These are phyloP conservation scores for Brassica hybrid DNA, from an alignment of 441 rosid genomes.

Conservation along the genomic window DNA sequence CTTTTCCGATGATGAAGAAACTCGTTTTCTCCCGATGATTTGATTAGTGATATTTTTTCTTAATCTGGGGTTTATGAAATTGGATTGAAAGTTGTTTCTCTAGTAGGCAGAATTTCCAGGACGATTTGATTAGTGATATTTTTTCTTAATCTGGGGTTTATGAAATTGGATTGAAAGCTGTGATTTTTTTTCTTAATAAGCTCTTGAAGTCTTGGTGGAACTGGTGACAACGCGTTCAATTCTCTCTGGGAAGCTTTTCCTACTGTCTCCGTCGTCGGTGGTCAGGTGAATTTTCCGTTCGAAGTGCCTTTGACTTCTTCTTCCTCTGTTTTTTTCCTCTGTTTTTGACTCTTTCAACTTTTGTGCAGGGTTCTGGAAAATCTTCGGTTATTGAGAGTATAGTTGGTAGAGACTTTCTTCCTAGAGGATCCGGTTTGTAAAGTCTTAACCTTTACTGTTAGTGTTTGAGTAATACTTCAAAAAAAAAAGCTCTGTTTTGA, in stretches of 20 bases:
- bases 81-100: too few species aligned
- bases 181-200: too few species aligned
- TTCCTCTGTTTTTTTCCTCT: constrained; percentile 11
- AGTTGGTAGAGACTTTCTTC: constrained; percentile 89
- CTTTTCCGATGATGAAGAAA: too few species aligned
- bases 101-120: too few species aligned
- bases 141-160: too few species aligned
- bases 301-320: constrained; percentile 2
- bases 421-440: constrained; percentile 76
- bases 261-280: constrained; percentile 88
- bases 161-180: too few species aligned
- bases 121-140: too few species aligned
- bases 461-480: not conserved
- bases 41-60: too few species aligned
- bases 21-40: too few species aligned
- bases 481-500: constrained; percentile 1
- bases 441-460: not conserved
- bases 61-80: too few species aligned
- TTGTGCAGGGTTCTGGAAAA: constrained; percentile 81
- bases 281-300: constrained; percentile 62
- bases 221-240: constrained; percentile 56
- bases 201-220: too few species aligned
- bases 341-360: constrained; percentile 25
- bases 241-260: constrained; percentile 98
- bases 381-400: constrained; percentile 91